These are phyloP conservation scores for Fusarium devonianum DNA, from an alignment of 2,329 filamentous ascomycete species.

Conservation along the genomic window DNA sequence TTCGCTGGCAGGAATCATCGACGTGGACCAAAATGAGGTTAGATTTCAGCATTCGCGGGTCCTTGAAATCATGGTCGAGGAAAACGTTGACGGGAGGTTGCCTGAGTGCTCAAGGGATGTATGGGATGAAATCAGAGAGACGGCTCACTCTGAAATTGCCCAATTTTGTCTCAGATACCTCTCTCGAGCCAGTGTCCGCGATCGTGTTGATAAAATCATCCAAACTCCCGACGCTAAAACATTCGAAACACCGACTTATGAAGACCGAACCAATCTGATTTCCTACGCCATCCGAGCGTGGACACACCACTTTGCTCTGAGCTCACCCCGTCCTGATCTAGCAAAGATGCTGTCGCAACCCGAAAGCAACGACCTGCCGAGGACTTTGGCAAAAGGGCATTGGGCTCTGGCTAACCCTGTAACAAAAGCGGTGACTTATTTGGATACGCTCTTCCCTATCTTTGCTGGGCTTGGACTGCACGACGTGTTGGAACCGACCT, in stretches of 20 bases:
- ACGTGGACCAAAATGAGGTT: constrained; percentile 2
- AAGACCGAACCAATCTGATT: neutral
- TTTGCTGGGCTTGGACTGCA: neutral
- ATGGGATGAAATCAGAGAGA: neutral
- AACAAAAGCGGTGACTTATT: neutral
- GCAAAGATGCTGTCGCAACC: neutral
- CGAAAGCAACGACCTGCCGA: neutral
- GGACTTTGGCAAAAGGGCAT: neutral
- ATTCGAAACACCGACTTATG: neutral
- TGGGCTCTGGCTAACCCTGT: constrained; percentile 2
- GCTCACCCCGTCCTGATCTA: neutral
- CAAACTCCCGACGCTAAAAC: neutral
- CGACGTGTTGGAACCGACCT: neutral
- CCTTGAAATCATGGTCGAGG: neutral
- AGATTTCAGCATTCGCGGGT: neutral
- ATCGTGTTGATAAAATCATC: neutral
- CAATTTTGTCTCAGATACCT: neutral
- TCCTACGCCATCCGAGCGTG: constrained; percentile 15
- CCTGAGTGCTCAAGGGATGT: fast-evolving
- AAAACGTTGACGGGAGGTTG: fast-evolving
- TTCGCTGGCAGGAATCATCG: neutral
- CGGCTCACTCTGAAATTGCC: neutral
- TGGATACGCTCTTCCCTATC: neutral
- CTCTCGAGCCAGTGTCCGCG: neutral
- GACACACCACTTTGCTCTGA: constrained; percentile 6